Evolutionary conservation across 2,329 filamentous ascomycete species (phyloP).

Genomic region (Fusarium solani-melongenae): DNA sequence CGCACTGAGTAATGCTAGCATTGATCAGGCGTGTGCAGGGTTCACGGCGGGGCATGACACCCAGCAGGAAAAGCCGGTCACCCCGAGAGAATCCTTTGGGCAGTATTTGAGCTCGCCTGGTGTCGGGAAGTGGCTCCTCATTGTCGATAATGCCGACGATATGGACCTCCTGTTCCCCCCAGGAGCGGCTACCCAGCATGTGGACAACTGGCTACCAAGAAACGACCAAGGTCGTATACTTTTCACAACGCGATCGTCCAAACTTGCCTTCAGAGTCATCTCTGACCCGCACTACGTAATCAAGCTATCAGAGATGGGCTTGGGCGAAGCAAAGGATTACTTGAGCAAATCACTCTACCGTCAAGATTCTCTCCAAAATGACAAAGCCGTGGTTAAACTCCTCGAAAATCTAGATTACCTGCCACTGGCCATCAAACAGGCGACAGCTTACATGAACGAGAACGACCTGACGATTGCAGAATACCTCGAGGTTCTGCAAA

Average conservation of each 20-base stretch:
- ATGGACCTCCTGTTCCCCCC: slow-evolving; percentile 35
- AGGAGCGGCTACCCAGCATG: neutral
- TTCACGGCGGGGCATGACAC: neutral
- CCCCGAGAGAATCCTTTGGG: neutral
- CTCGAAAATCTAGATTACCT: slow-evolving; percentile 45
- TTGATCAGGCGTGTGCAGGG: slow-evolving; percentile 51
- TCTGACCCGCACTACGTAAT: neutral
- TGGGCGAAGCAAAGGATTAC: slow-evolving; percentile 37
- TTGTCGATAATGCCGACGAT: slow-evolving; percentile 58
- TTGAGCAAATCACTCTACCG: slow-evolving; percentile 32
- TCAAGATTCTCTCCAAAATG: neutral
- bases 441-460: slow-evolving; percentile 53
- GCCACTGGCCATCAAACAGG: slow-evolving; percentile 52
- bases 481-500: slow-evolving; percentile 49
- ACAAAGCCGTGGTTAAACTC: slow-evolving; percentile 30
- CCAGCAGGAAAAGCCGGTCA: neutral
- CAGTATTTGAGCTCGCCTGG: slow-evolving; percentile 41
- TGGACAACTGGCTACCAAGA: slow-evolving; percentile 44
- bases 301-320: neutral
- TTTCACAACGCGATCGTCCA: slow-evolving; percentile 51
- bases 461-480: slow-evolving; percentile 37
- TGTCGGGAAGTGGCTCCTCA: slow-evolving; percentile 51
- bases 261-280: slow-evolving; percentile 29
- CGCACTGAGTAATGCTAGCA: slow-evolving; percentile 50
- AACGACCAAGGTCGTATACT: slow-evolving; percentile 48